A percentile compares a stretch with the other conserved stretches of the same genome.
phyloP scores from a whole-genome alignment of 2,329 filamentous ascomycete genomes.

The Colletotrichum abscissum region DNA sequence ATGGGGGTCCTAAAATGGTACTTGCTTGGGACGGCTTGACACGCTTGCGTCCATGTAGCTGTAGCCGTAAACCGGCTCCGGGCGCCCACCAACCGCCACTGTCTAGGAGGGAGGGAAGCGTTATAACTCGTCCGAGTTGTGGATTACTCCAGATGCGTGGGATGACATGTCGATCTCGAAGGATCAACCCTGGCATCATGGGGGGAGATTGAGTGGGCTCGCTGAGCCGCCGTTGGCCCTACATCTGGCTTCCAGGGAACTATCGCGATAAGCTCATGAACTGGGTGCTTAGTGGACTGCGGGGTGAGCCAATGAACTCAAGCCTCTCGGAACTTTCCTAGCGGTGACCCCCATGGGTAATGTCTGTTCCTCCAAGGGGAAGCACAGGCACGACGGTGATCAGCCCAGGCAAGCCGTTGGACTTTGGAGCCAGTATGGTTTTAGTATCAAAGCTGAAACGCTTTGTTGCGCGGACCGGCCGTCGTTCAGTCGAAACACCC shows the following conservation, averaged over 20 bases:
- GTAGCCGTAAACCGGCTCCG: constrained; percentile 16
- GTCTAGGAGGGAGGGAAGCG: background rate
- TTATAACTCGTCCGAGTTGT: constrained; percentile 11
- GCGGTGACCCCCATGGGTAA: too few species aligned
- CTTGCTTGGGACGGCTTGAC: constrained; percentile 6
- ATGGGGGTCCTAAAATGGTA: constrained; percentile 23
- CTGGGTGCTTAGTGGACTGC: background rate
- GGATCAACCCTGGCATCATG: background rate
- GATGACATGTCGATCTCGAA: constrained; percentile 22
- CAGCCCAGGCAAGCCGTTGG: background rate
- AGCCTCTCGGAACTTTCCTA: background rate
- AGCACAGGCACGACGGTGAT: background rate
- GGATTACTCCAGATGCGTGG: background rate
- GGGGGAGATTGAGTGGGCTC: background rate
- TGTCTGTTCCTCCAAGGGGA: background rate
- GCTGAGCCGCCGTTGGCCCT: background rate
- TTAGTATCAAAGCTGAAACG: constrained; percentile 32
- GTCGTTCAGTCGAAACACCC: constrained; percentile 27
- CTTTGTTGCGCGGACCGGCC: constrained; percentile 7
- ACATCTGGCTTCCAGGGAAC: background rate
- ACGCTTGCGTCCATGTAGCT: background rate
- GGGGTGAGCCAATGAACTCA: constrained; percentile 11
- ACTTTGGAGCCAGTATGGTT: background rate
- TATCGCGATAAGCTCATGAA: constrained; percentile 14
- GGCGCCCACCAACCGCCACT: background rate